Evolutionary conservation across 495 filamentous ascomycete species (phyloP).

Genomic region (Penicillium cinerascens): DNA sequence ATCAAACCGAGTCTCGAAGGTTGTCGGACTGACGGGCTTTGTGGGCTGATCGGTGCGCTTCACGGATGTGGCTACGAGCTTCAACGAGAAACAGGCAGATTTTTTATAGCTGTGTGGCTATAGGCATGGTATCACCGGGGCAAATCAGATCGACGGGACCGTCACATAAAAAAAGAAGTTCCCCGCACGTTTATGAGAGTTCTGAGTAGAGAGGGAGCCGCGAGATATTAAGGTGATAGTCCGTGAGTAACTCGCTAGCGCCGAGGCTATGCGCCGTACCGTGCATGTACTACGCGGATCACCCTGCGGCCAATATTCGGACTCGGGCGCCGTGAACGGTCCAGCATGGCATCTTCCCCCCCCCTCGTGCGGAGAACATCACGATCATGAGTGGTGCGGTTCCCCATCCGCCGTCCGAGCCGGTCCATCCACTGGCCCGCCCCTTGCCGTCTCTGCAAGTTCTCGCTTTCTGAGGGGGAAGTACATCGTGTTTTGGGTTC

Average conservation of each 20-base stretch:
- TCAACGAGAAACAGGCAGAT: no score
- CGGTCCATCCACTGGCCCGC: slow-evolving; percentile 2
- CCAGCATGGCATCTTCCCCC: slow-evolving; percentile 8
- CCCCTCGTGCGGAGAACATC: slow-evolving; percentile 25
- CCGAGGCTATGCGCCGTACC: neutral
- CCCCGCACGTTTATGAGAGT: slow-evolving; percentile 5
- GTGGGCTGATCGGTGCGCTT: neutral
- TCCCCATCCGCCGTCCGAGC: slow-evolving; percentile 5
- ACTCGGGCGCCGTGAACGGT: slow-evolving; percentile 2
- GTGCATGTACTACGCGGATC: neutral
- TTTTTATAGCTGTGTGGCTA: neutral
- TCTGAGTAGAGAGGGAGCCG: neutral
- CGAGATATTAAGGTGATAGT: neutral
- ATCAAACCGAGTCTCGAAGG: neutral
- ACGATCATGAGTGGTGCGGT: slow-evolving; percentile 10
- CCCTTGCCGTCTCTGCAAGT: slow-evolving; percentile 4
- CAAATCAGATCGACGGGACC: neutral
- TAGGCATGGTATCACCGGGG: neutral
- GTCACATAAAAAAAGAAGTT: neutral
- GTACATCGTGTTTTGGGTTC: slow-evolving; percentile 15
- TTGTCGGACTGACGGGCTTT: slow-evolving; percentile 1
- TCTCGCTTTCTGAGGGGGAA: slow-evolving; percentile 12
- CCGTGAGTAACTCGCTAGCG: neutral
- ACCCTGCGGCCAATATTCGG: neutral
- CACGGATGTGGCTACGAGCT: neutral